Base-by-base conservation (phyloP, 805 yeast species). In the Lipomyces sp. region DNA sequence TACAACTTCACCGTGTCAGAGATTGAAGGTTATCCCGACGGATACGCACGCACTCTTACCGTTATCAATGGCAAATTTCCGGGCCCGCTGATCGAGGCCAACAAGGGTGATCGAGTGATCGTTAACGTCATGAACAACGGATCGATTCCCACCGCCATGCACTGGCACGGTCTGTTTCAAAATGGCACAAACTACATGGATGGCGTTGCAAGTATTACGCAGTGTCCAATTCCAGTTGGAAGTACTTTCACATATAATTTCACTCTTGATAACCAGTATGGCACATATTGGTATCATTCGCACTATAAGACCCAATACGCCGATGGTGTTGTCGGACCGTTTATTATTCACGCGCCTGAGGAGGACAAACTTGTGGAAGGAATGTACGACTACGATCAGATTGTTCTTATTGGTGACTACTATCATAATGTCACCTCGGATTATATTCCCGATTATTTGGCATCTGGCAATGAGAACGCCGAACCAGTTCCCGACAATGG, bases 231-330 rank as follows among this genome's bases (percentile, higher is more conserved):
- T 60, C 82, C 85, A 13, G 84, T 93, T 3, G 84, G 84, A 45
- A 77, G 79, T 53, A 77, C 86, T 13, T 74, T 80, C 70, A 69
- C 81, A 54, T 91, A 91, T 74, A 87, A 90, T 73, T 91, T 91
- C 69, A 84, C 95, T 19, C 86, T 89, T 50, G 79, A 78, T 39
- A 45, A 36, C 34, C 96, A 91, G 70, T 81, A 75, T 52, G 98
- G 98, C 64, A 78, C 95, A 18, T 91, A 74, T 75, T 91, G 98
- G 98, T 91, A 91, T 75, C 98, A 91, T 69, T 86, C 97, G 31
- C 98, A 91, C 71, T 81, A 91, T 24, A 71, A 77, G 18, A 89
- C 90, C 59, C 95, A 89, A 69, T 88, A 88, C 64, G 86, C 89
- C 69, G 98, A 91, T 66, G 98, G 98, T 65, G 59, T 79, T 3